These are phyloP conservation scores for Cerioporus squamosus DNA, from an alignment of 1,284 basidiomycete genomes.

Conservation along the genomic window DNA sequence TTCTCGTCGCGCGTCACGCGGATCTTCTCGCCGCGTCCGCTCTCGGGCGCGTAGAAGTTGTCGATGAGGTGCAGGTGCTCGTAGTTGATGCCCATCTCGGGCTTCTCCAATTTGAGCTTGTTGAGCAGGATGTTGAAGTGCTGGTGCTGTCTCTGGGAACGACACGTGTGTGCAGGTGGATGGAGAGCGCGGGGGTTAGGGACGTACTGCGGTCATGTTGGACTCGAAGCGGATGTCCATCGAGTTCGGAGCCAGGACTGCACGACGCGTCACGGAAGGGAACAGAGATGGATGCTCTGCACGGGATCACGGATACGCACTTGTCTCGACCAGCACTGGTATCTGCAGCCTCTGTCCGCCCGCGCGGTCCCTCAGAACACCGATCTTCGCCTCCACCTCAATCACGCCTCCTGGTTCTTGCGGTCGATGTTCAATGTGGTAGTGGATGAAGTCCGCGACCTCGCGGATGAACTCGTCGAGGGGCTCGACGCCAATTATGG, in stretches of 20 bases:
- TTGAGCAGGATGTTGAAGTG: conserved; percentile 89
- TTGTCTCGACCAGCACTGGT: conserved; percentile 87
- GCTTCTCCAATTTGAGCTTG: conserved; percentile 51
- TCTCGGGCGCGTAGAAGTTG: conserved; percentile 71
- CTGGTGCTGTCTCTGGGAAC: conserved; percentile 78
- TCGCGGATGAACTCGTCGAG: conserved; percentile 93
- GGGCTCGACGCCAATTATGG: conserved; percentile 91
- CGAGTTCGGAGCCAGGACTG: conserved; percentile 55
- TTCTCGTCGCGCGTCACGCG: conserved; percentile 87
- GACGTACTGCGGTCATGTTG: conserved; percentile 85
- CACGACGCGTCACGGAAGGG: neutral
- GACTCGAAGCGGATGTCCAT: conserved; percentile 83
- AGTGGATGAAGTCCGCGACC: conserved; percentile 89
- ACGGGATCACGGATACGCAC: conserved; percentile 58
- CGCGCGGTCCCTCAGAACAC: conserved; percentile 69
- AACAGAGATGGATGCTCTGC: too few species aligned
- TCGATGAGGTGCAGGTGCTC: conserved; percentile 83
- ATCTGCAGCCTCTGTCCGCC: conserved; percentile 63
- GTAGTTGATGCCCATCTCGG: conserved; percentile 67
- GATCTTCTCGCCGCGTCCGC: conserved; percentile 63
- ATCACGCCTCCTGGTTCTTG: conserved; percentile 47
- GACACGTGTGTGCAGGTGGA: conserved; percentile 16
- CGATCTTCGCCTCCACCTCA: conserved; percentile 95
- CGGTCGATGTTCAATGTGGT: conserved; percentile 61
- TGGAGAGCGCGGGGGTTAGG: neutral